A percentile compares a stretch with the other conserved stretches of the same genome.
Conservation (phyloP, 306 rosid genomes). For the Trifolium pratense region DNA sequence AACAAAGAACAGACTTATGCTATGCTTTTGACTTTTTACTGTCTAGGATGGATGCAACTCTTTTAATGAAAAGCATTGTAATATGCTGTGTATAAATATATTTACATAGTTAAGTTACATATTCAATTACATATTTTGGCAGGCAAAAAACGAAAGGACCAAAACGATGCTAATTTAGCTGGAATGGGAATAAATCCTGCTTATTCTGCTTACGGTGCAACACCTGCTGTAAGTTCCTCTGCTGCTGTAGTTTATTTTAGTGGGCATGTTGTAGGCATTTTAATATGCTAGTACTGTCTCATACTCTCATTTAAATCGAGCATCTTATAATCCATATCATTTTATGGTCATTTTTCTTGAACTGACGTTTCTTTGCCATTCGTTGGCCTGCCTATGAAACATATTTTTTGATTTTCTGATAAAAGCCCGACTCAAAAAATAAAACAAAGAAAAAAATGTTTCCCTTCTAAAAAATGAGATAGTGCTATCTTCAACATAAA, state of each 20-base stretch:
- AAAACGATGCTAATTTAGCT: conserved; percentile 84
- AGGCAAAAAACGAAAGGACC: conserved; percentile 94
- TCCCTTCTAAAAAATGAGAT: conserved; percentile 7
- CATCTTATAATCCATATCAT: not conserved
- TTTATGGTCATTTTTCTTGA: conserved; percentile 4
- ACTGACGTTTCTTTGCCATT: not conserved
- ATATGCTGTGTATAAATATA: not conserved
- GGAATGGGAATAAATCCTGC: conserved; percentile 85
- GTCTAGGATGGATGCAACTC: conserved; percentile 11
- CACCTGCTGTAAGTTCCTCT: conserved; percentile 73
- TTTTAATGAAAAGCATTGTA: conserved; percentile 13
- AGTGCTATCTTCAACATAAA: conserved; percentile 1
- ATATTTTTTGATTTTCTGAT: not conserved
- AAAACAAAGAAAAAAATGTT: not conserved
- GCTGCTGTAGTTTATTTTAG: conserved; percentile 8
- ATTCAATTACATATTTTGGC: conserved; percentile 36
- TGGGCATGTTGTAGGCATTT: conserved; percentile 15
- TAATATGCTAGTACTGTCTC: not conserved
- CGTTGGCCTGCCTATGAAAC: too few species aligned
- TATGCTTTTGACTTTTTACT: not conserved
- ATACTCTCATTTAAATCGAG: conserved; percentile 10
- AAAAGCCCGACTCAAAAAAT: conserved; percentile 15
- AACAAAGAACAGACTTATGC: not conserved
- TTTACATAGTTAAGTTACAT: not conserved
- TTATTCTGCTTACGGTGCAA: conserved; percentile 70